Evolutionary conservation across 2,329 filamentous ascomycete species (phyloP).

Genomic region (Diplodia sapinea): DNA sequence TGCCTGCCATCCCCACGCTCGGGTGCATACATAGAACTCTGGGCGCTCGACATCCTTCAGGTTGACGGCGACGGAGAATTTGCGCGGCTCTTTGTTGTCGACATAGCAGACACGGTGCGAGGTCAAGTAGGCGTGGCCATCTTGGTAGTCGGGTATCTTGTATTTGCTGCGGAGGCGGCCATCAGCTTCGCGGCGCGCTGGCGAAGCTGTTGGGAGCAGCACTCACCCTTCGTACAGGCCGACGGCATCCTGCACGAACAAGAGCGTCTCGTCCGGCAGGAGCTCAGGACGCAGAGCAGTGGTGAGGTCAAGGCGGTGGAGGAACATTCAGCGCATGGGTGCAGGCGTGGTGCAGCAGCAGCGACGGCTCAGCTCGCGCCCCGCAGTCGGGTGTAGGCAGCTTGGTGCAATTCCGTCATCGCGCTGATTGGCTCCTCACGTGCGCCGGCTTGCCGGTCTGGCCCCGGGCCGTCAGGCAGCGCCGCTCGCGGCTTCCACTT

Average conservation of each 20-base stretch:
- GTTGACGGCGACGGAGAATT: slow-evolving; percentile 82
- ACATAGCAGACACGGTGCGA: slow-evolving; percentile 96
- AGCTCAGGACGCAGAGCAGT: slow-evolving; percentile 93
- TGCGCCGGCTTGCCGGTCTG: neutral
- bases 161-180: slow-evolving; percentile 69
- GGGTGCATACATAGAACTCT: slow-evolving; percentile 76
- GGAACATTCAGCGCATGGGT: slow-evolving; percentile 79
- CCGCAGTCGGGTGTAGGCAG: slow-evolving; percentile 9
- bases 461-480: neutral
- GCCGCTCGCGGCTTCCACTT: slow-evolving; percentile 3
- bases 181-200: slow-evolving; percentile 29
- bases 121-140: slow-evolving; percentile 95
- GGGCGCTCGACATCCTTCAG: slow-evolving; percentile 88
- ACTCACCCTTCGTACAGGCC: slow-evolving; percentile 95
- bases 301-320: slow-evolving; percentile 93
- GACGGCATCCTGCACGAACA: slow-evolving; percentile 97
- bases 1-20: neutral
- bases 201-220: slow-evolving; percentile 15
- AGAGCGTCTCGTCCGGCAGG: slow-evolving; percentile 87
- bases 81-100: slow-evolving; percentile 82
- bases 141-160: slow-evolving; percentile 92
- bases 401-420: slow-evolving; percentile 22
- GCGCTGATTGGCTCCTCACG: slow-evolving; percentile 16
- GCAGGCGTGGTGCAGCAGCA: slow-evolving; percentile 19
- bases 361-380: neutral